Base-by-base conservation (phyloP, 78 protist genomes). In the Guillardia theta region DNA sequence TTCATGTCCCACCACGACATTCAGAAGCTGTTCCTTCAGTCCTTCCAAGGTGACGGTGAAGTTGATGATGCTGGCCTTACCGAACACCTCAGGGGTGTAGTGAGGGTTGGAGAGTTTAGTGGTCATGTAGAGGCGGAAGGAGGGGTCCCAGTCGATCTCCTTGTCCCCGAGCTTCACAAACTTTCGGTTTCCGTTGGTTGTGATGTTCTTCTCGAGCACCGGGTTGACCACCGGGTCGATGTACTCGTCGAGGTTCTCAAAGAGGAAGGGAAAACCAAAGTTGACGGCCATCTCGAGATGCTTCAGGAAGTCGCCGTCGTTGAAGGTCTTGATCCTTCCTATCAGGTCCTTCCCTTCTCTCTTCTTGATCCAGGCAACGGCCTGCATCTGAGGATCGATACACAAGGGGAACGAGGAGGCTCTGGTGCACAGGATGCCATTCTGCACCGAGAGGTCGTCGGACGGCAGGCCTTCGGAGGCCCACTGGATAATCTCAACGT, bases 311-410 rank as follows among this genome's bases (percentile, higher is more conserved):
- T 92, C 95, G 0, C 47, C 43, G 94, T 96, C 97, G 46, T 76
- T 45, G 88, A 97, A 96, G 30, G 98, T 88, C 93, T 94, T 37
- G 12, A 96, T 39, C 6, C 92, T 50, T 8, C 48, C 97, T n/a
- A 88, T 94, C 24, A 94, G 93, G 18, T n/a, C 44, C 64, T 70
- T 78, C 10, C 90, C 94, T 70, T 97, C 98, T 48, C 9, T 70
- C 45, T 77, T 30, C 95, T 96, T 96, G 76, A 98, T 97, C 98
- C 98, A 98, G 6, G n/a, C 33, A 43, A 96, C 95, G 8, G 98
- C 98, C 48, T 98, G 99, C 46, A 96, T 97, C 88, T 97, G 97
- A 45, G 99, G 99, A 92, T 98, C 99, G 88, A 98, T 97, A 93
- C 97, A 27, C 48, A 98, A 96, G 48, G 98, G 97, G 97, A 98